A percentile compares a stretch with the other conserved stretches of the same genome.
These are phyloP conservation scores for Yamadazyma ubonensis DNA, from an alignment of 805 yeast species.

Conservation along the genomic window DNA sequence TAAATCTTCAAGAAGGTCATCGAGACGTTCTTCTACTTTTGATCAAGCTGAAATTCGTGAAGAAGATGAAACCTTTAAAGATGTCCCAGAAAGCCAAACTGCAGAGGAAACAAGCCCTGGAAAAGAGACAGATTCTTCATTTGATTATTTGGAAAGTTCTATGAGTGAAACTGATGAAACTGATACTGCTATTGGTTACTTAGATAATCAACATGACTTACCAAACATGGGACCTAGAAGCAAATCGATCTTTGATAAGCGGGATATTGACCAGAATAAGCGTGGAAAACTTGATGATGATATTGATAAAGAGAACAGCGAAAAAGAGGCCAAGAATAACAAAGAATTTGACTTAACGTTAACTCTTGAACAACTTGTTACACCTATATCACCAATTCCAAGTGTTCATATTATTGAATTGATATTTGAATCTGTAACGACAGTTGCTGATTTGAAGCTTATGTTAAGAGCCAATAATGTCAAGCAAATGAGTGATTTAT, in stretches of 20 bases:
- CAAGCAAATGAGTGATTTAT: slow-evolving; percentile 46
- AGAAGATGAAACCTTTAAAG: slow-evolving; percentile 4
- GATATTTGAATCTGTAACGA: slow-evolving; percentile 59
- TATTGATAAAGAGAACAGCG: slow-evolving; percentile 9
- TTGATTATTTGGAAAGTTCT: slow-evolving; percentile 23
- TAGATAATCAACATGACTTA: slow-evolving; percentile 23
- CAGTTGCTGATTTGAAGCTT: slow-evolving; percentile 63
- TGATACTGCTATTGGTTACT: slow-evolving; percentile 27
- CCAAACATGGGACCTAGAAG: slow-evolving; percentile 29
- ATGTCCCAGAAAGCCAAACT: neutral
- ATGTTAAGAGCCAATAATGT: slow-evolving; percentile 57
- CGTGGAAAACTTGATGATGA: slow-evolving; percentile 20
- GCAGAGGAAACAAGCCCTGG: neutral
- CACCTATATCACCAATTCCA: slow-evolving; percentile 56
- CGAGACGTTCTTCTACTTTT: slow-evolving; percentile 13
- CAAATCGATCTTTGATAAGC: slow-evolving; percentile 37
- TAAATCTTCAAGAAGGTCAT: slow-evolving; percentile 9
- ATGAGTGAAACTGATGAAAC: slow-evolving; percentile 22
- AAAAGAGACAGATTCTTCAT: slow-evolving; percentile 18
- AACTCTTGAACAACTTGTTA: slow-evolving; percentile 57
- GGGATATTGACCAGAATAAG: slow-evolving; percentile 15
- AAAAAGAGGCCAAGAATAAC: slow-evolving; percentile 17
- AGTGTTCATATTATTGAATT: slow-evolving; percentile 54
- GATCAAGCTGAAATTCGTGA: slow-evolving; percentile 1
- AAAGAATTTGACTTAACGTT: slow-evolving; percentile 22